A percentile compares a stretch with the other conserved stretches of the same genome.
These are phyloP conservation scores for Leccinum truebloodii DNA, from an alignment of 768 basidiomycete genomes.

Conservation along the genomic window DNA sequence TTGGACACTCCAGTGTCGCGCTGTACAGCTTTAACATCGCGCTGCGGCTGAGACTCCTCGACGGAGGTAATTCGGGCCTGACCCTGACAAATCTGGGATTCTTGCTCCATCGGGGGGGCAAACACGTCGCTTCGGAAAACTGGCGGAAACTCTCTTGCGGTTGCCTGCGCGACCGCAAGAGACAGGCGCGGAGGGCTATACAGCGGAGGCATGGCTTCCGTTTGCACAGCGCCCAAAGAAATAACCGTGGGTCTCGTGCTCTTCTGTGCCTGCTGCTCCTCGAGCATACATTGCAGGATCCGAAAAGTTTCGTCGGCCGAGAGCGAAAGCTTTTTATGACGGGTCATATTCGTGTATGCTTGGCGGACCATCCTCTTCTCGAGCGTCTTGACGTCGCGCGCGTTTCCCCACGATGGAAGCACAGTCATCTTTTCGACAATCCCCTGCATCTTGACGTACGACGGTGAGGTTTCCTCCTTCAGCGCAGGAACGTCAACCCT, in stretches of 20 bases:
- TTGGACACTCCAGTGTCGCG: neutral
- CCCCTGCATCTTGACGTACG: neutral
- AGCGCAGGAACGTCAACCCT: neutral
- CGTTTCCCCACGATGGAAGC: neutral
- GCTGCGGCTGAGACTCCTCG: neutral
- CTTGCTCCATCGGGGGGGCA: neutral
- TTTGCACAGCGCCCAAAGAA: neutral
- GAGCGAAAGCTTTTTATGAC: neutral
- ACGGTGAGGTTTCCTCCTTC: neutral
- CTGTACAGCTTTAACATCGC: neutral
- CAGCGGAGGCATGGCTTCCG: neutral
- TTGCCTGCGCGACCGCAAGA: neutral
- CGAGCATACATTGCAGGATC: neutral
- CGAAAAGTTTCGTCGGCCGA: neutral
- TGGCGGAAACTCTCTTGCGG: neutral
- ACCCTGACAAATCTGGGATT: neutral
- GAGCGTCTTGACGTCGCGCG: neutral
- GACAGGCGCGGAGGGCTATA: neutral
- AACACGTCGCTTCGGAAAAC: neutral
- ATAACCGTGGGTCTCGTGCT: neutral
- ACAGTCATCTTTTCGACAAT: neutral
- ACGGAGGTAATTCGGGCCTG: neutral
- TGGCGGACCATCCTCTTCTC: neutral
- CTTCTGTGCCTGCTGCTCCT: neutral
- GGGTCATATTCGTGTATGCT: neutral